Base-by-base conservation (phyloP, 1,284 basidiomycete species). In the Mycena citricolor region DNA sequence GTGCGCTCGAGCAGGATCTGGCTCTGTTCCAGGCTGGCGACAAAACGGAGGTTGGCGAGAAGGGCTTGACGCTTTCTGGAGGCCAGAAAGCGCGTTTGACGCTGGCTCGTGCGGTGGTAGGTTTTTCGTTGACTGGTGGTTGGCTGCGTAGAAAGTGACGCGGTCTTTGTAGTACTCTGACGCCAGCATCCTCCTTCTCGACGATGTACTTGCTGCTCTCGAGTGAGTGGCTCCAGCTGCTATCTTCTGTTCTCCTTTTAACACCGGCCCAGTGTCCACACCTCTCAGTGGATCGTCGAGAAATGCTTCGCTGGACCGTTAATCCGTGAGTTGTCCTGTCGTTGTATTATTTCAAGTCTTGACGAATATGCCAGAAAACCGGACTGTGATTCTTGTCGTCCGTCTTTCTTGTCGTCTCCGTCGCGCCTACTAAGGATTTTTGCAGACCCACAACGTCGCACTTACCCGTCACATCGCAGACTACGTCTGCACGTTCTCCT, bases 11-110 rank as follows among this genome's bases (percentile, higher is more conserved):
- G 48, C 69, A 69, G n/a, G 81, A 85, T 53, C 60, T 85, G 17
- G 21, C 20, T n/a, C 39, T 60, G 22, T 71, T 90, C 34, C 84
- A 88, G 59, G 85, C 86, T 57, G 83, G 85, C 5, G 86, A 90
- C 55, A 66, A 79, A 57, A 83, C 84, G 2, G 79, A 84, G 56
- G 80, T 83, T 35, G 81, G 80, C 6, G 80, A 83, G 55, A 74
- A 75, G 32, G 75, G 35, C 8, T 63, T 53, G 3, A 54, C 50
- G 1, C 33, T 61, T n/a, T 82, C 78, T 57, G 85, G 85, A 22
- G 86, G 86, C n/a, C 86, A 88, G 60, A 88, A 87, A 62, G 86
- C 86, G 8, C 70, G 85, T 16, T 69, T 90, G 22, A 86, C 84
- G 0, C 68, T 90, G 1, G 86, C 86, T 3, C 72, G 86, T 31